A percentile compares a stretch with the other conserved stretches of the same genome.
Conservation (phyloP, 140 eudicot species). For the Erigeron philadelphicus region DNA sequence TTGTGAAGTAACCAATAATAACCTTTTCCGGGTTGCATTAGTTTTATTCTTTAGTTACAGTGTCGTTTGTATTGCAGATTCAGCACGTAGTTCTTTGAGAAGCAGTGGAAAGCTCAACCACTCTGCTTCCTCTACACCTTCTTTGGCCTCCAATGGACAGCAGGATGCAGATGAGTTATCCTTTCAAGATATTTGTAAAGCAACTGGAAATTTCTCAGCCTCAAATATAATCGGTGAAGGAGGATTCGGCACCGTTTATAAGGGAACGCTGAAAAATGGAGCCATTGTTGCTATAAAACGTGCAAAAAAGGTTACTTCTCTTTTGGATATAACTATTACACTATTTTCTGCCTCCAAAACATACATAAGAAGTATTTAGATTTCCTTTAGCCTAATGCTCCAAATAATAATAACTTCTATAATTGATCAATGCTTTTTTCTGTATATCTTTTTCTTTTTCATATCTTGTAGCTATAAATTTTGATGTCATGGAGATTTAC, state of each 20-base stretch:
- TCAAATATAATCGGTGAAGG: conserved; percentile 69
- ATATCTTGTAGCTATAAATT: too few relatives aligned
- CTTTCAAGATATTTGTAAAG: conserved; percentile 48
- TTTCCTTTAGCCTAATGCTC: conserved; percentile 5
- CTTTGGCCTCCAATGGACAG: conserved; percentile 30
- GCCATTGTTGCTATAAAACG: conserved; percentile 66
- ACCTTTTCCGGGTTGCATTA: neutral
- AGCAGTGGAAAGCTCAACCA: conserved; percentile 32
- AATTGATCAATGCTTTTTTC: neutral
- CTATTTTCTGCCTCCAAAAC: neutral
- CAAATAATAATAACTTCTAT: neutral
- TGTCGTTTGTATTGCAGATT: conserved; percentile 34
- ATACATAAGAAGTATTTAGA: neutral
- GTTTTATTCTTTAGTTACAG: neutral
- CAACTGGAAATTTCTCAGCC: conserved; percentile 63
- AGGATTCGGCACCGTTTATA: conserved; percentile 71
- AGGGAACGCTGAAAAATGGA: conserved; percentile 61
- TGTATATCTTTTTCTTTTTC: too few relatives aligned
- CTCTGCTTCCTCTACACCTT: conserved; percentile 35
- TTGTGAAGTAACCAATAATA: neutral
- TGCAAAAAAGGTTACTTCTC: conserved; percentile 49
- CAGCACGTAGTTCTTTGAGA: conserved; percentile 34
- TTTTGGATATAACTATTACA: neutral
- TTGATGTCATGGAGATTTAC: conserved; percentile 13
- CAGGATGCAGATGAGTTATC: conserved; percentile 34